Conservation (phyloP, 306 rosid genomes). For the Cicer chorassanicum region DNA sequence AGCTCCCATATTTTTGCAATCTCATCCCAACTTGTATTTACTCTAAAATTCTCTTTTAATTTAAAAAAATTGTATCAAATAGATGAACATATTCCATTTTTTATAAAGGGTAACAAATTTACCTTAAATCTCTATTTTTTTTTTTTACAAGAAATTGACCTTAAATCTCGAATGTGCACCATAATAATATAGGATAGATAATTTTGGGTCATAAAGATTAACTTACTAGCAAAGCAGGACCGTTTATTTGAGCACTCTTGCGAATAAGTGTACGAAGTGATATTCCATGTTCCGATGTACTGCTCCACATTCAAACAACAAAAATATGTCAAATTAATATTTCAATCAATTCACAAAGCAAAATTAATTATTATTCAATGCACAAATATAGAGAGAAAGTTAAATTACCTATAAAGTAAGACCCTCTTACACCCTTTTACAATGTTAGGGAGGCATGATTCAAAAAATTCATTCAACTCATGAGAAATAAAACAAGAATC, state of each 20-base stretch:
- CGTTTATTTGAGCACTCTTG: conserved; percentile 72
- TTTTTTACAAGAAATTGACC: too few relatives aligned
- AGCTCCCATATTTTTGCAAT: too few relatives aligned
- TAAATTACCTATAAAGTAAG: conserved; percentile 79
- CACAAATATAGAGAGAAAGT: conserved; percentile 33
- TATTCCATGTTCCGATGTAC: conserved; percentile 89
- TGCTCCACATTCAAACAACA: conserved; percentile 77
- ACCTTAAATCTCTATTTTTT: too few relatives aligned
- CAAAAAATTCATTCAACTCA: conserved; percentile 69
- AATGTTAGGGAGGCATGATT: conserved; percentile 81
- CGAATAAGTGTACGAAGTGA: conserved; percentile 95
- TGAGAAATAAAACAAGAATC: conserved; percentile 72
- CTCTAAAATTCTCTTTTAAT: too few relatives aligned
- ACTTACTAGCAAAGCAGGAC: conserved; percentile 87
- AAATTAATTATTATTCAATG: conserved; percentile 3
- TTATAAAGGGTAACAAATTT: too few relatives aligned
- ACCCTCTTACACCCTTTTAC: conserved; percentile 90
- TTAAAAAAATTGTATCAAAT: too few relatives aligned
- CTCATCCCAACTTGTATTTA: too few relatives aligned
- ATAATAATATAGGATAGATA: conserved; percentile 1
- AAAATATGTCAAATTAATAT: conserved; percentile 47
- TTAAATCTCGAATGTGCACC: not conserved
- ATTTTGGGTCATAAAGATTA: conserved; percentile 7
- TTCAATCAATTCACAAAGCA: conserved; percentile 45
- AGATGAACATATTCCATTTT: too few relatives aligned